Conservation (phyloP, 2,329 filamentous ascomycete species). For the Metarhizium brunneum region DNA sequence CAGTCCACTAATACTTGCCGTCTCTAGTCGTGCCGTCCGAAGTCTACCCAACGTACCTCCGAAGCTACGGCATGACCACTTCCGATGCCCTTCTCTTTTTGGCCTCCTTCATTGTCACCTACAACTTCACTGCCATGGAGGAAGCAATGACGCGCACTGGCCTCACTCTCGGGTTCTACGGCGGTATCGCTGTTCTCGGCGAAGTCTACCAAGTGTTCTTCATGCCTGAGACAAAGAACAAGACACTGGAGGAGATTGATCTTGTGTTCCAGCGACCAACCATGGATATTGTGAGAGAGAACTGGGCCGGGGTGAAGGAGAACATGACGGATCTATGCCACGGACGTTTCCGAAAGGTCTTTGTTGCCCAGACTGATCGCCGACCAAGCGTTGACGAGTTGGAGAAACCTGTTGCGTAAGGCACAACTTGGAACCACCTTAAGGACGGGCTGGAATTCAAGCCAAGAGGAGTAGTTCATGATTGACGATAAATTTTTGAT, state of each 20-base stretch:
- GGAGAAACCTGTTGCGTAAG: conserved; percentile 4
- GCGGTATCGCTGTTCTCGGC: conserved; percentile 60
- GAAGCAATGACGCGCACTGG: conserved; percentile 57
- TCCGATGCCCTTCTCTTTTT: conserved; percentile 61
- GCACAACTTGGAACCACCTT: not conserved
- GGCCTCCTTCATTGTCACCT: conserved; percentile 63
- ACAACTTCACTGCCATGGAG: conserved; percentile 66
- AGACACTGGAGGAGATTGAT: conserved; percentile 62
- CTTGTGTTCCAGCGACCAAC: conserved; percentile 57
- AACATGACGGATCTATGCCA: conserved; percentile 16
- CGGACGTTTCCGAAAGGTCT: conserved; percentile 14
- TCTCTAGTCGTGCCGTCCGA: conserved; percentile 50
- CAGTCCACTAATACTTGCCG: not conserved
- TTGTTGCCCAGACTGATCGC: conserved; percentile 12
- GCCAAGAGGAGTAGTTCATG: not conserved
- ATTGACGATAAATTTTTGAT: not conserved
- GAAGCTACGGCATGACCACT: conserved; percentile 65
- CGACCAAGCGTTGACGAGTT: conserved; percentile 7
- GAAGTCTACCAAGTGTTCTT: conserved; percentile 66
- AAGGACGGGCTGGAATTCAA: not conserved
- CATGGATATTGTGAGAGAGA: conserved; percentile 50
- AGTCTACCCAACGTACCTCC: conserved; percentile 63
- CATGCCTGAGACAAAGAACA: conserved; percentile 68
- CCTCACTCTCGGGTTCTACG: conserved; percentile 61
- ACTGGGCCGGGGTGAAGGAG: conserved; percentile 29